These are phyloP conservation scores for Lentinus brumalis DNA, from an alignment of 768 basidiomycete genomes.

Conservation along the genomic window DNA sequence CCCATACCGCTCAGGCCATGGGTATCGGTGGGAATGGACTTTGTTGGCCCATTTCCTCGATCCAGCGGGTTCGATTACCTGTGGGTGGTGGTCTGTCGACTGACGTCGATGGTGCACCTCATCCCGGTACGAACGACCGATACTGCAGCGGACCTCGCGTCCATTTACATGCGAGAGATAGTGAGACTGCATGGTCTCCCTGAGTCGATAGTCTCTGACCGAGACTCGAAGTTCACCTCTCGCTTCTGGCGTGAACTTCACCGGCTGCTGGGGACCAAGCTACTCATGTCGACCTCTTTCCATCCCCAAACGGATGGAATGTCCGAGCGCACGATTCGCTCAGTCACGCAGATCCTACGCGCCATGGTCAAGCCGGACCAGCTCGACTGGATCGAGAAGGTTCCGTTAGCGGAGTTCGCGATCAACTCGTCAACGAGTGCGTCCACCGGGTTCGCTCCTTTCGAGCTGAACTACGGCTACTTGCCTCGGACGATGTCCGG, in stretches of 20 bases:
- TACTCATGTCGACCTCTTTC: slow-evolving; percentile 32
- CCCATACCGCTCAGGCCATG: slow-evolving; percentile 35
- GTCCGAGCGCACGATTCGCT: slow-evolving; percentile 19
- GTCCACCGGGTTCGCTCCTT: slow-evolving; percentile 39
- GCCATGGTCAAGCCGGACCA: slow-evolving; percentile 15
- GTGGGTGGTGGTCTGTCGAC: slow-evolving; percentile 26
- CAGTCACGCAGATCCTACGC: slow-evolving; percentile 18
- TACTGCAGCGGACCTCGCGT: slow-evolving; percentile 21
- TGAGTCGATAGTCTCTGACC: slow-evolving; percentile 29
- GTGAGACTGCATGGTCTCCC: slow-evolving; percentile 27
- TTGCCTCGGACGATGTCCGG: slow-evolving; percentile 13
- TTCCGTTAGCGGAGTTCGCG: slow-evolving; percentile 41
- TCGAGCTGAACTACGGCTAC: slow-evolving; percentile 29
- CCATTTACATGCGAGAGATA: slow-evolving; percentile 19
- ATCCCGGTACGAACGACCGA: slow-evolving; percentile 13
- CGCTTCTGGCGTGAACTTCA: slow-evolving; percentile 35
- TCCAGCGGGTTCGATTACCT: slow-evolving; percentile 29
- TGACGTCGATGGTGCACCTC: slow-evolving; percentile 25
- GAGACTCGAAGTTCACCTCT: slow-evolving; percentile 38
- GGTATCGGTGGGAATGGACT: slow-evolving; percentile 43
- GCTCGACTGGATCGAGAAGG: slow-evolving; percentile 32
- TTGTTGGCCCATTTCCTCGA: slow-evolving; percentile 38
- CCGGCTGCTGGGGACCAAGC: slow-evolving; percentile 20
- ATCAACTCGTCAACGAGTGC: slow-evolving; percentile 35
- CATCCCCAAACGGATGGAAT: slow-evolving; percentile 37